A percentile compares a stretch with the other conserved stretches of the same genome.
Conservation (phyloP, 768 basidiomycete species). For the Plicaturopsis crispa region DNA sequence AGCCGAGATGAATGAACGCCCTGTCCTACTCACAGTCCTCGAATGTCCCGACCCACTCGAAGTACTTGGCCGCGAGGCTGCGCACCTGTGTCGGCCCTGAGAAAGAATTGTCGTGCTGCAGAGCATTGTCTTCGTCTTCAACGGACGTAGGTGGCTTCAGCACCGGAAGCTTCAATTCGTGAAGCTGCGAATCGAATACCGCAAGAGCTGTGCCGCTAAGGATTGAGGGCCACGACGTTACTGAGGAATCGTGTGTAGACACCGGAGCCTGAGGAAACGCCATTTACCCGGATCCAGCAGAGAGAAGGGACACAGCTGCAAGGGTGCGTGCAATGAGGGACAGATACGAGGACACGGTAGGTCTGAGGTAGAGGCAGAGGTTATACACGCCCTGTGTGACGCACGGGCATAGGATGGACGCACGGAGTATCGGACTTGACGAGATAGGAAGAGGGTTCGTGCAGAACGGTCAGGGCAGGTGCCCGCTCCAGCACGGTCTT, state of each 20-base stretch:
- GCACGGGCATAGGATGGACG: conserved; percentile 14
- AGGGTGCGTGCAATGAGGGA: conserved; percentile 40
- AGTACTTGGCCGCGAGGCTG: conserved; percentile 42
- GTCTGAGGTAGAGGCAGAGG: neutral
- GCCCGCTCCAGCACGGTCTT: conserved; percentile 27
- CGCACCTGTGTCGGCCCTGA: conserved; percentile 27
- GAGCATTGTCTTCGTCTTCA: conserved; percentile 10
- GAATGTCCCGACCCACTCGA: conserved; percentile 41
- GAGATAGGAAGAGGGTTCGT: conserved; percentile 56
- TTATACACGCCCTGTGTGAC: neutral
- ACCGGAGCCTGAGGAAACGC: conserved; percentile 5
- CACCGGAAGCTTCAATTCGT: conserved; percentile 42
- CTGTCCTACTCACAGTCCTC: conserved; percentile 36
- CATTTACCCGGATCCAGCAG: conserved; percentile 16
- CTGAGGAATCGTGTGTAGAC: neutral
- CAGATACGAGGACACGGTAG: conserved; percentile 43
- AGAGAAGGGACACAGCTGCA: conserved; percentile 28
- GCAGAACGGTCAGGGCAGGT: conserved; percentile 50
- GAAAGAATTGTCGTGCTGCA: conserved; percentile 10
- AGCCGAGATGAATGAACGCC: no score
- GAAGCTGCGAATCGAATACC: conserved; percentile 56
- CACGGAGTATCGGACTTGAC: conserved; percentile 4
- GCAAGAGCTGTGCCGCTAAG: conserved; percentile 27
- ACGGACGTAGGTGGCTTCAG: conserved; percentile 19
- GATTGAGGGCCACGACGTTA: conserved; percentile 14